Base-by-base conservation (phyloP, 495 filamentous ascomycete genomes). In the Oleoguttula mirabilis region DNA sequence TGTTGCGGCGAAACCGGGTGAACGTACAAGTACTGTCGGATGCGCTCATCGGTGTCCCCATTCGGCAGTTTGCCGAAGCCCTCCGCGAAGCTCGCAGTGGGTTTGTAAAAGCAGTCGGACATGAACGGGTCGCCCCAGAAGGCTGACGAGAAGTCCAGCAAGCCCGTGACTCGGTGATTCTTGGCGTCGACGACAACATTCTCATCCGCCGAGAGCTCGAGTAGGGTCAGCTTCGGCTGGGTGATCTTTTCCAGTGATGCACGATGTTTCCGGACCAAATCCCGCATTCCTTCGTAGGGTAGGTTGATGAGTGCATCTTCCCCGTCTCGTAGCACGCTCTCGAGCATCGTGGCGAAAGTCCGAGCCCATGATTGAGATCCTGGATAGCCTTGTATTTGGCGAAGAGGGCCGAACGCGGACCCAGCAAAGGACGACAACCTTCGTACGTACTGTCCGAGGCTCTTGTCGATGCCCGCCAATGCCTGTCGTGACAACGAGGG, bases 1-100 rank as follows among this genome's bases (percentile, higher is more conserved):
- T 11, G 7, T 10, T 70, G 83, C 80, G 85, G 66, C 83, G 87
- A 64, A 88, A 82, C 70, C 85, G 80, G 72, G 79, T 90, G 47
- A 82, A 94, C 61, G 50, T 36, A 63, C 59, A 65, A 46, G 17
- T 59, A 50, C 31, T 55, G 51, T 23, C 60, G 49, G n/a, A 56
- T 53, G 17, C 45, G 37, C 46, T 48, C 57, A 15, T 46, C 48
- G 14, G 36, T 40, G 6, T 38, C 42, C 12, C 39, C 37, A 33
- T 38, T 45, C 3, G 61, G 61, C 37, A 48, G 42, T 37, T 51
- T 53, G 25, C 66, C 65, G 57, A 39, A 61, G 2, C 66, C 66
- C 40, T 65, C 58, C 7, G 68, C 54, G 44, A 76, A 73, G 1
- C 60, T 65, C 8, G 61, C 48, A 10, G 60, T 64, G 0, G 65